Evolutionary conservation across 805 yeast species (phyloP).

Genomic region (Ascoidea tarda): DNA sequence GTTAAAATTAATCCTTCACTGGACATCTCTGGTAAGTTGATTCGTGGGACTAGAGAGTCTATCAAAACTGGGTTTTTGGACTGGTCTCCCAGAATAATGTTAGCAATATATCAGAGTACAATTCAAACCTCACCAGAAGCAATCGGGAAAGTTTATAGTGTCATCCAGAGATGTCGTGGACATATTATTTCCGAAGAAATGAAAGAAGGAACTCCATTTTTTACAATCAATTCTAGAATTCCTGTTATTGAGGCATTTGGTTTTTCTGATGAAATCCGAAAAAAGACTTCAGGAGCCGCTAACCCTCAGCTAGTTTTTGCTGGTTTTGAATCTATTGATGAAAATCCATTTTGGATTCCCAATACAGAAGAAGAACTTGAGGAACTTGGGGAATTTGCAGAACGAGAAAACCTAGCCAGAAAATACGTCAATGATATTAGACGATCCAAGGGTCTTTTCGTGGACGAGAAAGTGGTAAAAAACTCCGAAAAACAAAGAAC

Average conservation of each 20-base stretch:
- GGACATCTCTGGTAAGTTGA: slow-evolving; percentile 53
- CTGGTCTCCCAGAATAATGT: slow-evolving; percentile 80
- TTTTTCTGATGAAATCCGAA: slow-evolving; percentile 87
- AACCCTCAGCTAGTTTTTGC: slow-evolving; percentile 87
- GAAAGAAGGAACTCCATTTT: slow-evolving; percentile 97
- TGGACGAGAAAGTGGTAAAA: slow-evolving; percentile 80
- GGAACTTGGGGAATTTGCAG: slow-evolving; percentile 85
- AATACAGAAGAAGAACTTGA: slow-evolving; percentile 94
- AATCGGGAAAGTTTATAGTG: slow-evolving; percentile 89
- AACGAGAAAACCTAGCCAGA: slow-evolving; percentile 82
- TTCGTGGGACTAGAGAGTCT: slow-evolving; percentile 57
- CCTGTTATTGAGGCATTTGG: slow-evolving; percentile 98
- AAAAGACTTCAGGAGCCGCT: slow-evolving; percentile 92
- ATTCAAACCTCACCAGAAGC: slow-evolving; percentile 93
- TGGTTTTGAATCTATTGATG: slow-evolving; percentile 75
- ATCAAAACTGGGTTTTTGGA: slow-evolving; percentile 59
- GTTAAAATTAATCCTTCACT: slow-evolving; percentile 17
- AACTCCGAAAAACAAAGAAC: slow-evolving; percentile 94
- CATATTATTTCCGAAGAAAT: slow-evolving; percentile 78
- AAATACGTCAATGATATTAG: slow-evolving; percentile 73
- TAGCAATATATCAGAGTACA: slow-evolving; percentile 90
- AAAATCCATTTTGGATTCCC: slow-evolving; percentile 99
- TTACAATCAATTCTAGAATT: slow-evolving; percentile 67
- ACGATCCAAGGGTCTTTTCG: slow-evolving; percentile 75
- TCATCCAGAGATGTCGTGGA: slow-evolving; percentile 82